Percentiles rank a stretch among this genome's conserved stretches.
Conservation (phyloP, 2,329 filamentous ascomycete genomes). For the Aspergillus amoenus region DNA sequence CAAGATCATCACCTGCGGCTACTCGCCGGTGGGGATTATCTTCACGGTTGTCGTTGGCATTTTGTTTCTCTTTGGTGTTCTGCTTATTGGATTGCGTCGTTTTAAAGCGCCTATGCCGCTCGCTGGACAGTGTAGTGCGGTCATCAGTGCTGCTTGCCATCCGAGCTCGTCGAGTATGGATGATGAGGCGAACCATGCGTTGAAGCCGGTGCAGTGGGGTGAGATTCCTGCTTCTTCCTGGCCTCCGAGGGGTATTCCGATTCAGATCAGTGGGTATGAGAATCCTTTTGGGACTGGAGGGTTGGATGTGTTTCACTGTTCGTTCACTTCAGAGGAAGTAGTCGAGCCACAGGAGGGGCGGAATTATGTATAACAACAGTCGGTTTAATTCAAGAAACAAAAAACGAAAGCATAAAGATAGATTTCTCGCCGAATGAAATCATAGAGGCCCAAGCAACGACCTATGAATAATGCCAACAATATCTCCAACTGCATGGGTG, state of each 20-base stretch:
- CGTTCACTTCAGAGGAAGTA: background rate
- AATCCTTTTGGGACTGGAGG: no score
- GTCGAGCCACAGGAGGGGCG: background rate
- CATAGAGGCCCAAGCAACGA: no score
- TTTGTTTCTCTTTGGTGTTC: background rate
- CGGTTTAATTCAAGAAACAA: no score
- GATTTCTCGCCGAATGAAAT: no score
- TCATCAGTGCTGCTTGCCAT: constrained; percentile 4
- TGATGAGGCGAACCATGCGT: background rate
- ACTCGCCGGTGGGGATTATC: constrained; percentile 1
- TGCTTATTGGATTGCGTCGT: background rate
- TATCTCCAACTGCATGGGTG: no score
- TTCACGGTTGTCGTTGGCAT: background rate
- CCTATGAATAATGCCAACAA: no score
- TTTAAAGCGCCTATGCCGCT: constrained; percentile 1
- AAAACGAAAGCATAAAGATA: no score
- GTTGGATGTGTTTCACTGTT: background rate
- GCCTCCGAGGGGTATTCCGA: background rate
- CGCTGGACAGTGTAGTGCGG: background rate
- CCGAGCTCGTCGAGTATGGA: background rate
- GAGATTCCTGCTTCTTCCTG: background rate
- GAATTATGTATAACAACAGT: background rate
- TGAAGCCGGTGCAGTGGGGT: constrained; percentile 3
- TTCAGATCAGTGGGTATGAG: no score
- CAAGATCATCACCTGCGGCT: background rate